Base-by-base conservation (phyloP, 768 basidiomycete species). In the Serendipita sp. region DNA sequence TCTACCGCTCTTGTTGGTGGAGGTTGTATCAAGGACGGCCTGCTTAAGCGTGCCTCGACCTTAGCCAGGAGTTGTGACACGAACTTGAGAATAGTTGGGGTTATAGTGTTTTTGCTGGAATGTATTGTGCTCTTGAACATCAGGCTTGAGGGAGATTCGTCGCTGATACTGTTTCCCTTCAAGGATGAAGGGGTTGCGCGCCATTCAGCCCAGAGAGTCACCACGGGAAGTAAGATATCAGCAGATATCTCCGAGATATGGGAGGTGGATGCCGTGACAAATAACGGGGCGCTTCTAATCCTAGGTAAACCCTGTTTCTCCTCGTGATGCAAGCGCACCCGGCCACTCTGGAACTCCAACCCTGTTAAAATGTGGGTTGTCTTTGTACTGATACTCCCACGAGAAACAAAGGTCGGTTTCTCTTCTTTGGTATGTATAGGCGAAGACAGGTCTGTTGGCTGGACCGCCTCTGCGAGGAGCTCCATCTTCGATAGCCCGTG, bases 91-190 rank as follows among this genome's bases (percentile, higher is more conserved):
- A 97, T 74, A 3, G 81, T 84, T 0, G 95, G 94, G 48, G 84
- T 75, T 26, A 98, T 75, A 1, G 81, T 84, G 70, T 98, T 98
- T 64, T 84, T 80, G 69, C 92, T 96, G 0, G 88, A 85, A 69
- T 93, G 89, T 22, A 98, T 80, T n/a, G 88, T 87, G 68, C 82
- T 81, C 71, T 90, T 92, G 77, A 96, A 86, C 65, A 89, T 76
- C 30, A 95, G 75, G 2, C 79, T 76, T 1, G 86, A 83, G 0
- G 84, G 79, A 64, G 80, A 79, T 17, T 62, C 62, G 61, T 65
- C 65, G 16, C 66, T 67, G 24, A 68, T 68, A n/a, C 66, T 69
- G 2, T 67, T 65, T 34, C 69, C 60, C 64, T 76, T 78, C 38
- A 75, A 73, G 13, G 72, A 71, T 7, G 77, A 71, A 1, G 82